Percentiles rank a stretch among this genome's conserved stretches.
These are phyloP conservation scores for Stephanodiscus triporus DNA, from an alignment of 108 stramenopile genomes.

Conservation along the genomic window DNA sequence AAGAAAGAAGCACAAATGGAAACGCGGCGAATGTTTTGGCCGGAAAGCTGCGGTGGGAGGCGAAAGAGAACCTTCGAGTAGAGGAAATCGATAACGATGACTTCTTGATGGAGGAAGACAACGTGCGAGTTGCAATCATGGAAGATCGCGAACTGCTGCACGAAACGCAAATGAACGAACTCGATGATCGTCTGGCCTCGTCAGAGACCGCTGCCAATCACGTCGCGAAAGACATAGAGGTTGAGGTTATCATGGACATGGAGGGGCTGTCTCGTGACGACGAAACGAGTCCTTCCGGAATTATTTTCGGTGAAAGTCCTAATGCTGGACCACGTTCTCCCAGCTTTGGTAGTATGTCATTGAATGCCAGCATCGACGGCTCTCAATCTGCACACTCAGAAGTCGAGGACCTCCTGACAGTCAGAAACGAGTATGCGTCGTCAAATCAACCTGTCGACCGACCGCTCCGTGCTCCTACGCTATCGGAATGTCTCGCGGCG, in stretches of 20 bases:
- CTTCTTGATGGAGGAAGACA: not conserved
- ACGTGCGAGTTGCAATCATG: not conserved
- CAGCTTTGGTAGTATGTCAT: conserved; percentile 1
- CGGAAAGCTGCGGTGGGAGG: not conserved
- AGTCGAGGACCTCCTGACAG: not conserved
- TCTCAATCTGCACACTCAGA: not conserved
- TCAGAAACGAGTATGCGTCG: not conserved
- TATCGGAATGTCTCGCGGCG: not conserved
- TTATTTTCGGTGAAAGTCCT: not conserved
- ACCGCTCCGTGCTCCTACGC: not conserved
- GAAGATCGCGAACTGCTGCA: too few species aligned
- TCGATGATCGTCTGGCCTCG: not conserved
- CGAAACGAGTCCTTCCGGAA: not conserved
- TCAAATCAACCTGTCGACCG: not conserved
- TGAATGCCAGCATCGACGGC: not conserved
- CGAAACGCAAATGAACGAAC: not conserved
- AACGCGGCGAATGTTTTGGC: not conserved
- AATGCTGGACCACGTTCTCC: not conserved
- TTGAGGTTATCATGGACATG: not conserved
- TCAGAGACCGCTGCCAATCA: not conserved
- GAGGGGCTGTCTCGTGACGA: not conserved
- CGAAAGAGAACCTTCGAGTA: too few species aligned
- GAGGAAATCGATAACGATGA: not conserved
- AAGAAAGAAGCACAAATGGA: not conserved
- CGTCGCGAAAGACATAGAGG: not conserved